Conservation (phyloP, 331 rosid species). For the Malus hybrid region DNA sequence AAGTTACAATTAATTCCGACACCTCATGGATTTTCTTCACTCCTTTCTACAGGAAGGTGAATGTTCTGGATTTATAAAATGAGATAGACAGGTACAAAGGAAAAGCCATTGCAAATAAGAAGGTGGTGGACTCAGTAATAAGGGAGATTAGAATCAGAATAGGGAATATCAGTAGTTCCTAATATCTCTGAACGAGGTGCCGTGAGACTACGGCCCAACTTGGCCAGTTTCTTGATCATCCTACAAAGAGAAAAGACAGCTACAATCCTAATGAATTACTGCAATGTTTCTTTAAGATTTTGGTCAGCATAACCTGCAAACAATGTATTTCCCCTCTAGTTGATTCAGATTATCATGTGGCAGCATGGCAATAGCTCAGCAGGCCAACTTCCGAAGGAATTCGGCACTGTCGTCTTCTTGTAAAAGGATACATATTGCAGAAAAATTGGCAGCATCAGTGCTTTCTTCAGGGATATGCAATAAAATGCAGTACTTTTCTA, state of each 20-base stretch:
- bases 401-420: no score
- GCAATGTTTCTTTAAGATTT: background rate
- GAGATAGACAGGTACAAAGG: background rate
- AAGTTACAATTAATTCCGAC: background rate
- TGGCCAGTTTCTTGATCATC: background rate
- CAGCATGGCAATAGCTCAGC: background rate
- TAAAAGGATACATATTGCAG: constrained; percentile 51
- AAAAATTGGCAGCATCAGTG: constrained; percentile 42
- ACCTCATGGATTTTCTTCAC: background rate
- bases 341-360: background rate
- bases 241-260: background rate
- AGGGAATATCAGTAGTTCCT: background rate
- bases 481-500: constrained; percentile 40
- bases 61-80: background rate
- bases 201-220: background rate
- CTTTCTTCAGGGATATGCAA: constrained; percentile 44
- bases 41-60: background rate
- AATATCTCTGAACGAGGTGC: background rate
- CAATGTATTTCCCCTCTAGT: background rate
- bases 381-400: background rate
- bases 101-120: background rate
- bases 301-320: background rate
- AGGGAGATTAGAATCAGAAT: background rate
- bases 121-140: background rate
- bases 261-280: background rate